phyloP scores from a whole-genome alignment of 345 rosid genomes.

The Jatropha curcas region DNA sequence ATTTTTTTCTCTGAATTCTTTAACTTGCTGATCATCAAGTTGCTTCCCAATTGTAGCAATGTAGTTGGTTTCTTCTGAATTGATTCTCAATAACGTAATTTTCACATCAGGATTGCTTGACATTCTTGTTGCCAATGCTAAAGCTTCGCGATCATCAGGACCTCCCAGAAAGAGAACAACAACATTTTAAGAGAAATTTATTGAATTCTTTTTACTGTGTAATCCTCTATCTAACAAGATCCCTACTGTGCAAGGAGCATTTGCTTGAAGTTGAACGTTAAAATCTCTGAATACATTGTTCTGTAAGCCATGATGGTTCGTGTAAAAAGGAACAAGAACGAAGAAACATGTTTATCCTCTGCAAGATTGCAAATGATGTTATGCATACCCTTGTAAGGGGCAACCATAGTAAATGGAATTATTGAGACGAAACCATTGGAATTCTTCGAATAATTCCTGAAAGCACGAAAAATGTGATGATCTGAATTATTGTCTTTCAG shows the following conservation, averaged over 20 bases:
- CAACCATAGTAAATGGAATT: constrained; percentile 22
- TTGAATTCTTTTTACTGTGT: not conserved
- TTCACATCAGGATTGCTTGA: constrained; percentile 14
- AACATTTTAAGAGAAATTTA: constrained; percentile 3
- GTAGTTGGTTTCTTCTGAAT: not conserved
- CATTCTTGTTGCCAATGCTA: constrained; percentile 31
- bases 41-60: not conserved
- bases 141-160: constrained; percentile 36
- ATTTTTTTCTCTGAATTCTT: not conserved
- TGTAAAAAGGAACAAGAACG: constrained; percentile 26
- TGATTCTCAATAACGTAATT: constrained; percentile 19
- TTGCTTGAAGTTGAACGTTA: constrained; percentile 14
- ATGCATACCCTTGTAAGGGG: constrained; percentile 33
- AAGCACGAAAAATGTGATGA: constrained; percentile 33
- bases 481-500: not conserved
- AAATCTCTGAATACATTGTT: not conserved
- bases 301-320: no score
- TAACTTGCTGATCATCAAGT: not conserved
- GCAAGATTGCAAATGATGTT: constrained; percentile 35
- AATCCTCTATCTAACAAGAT: constrained; percentile 26
- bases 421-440: constrained; percentile 8
- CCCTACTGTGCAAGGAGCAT: constrained; percentile 35
- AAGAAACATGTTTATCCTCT: constrained; percentile 21
- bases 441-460: constrained; percentile 14
- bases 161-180: constrained; percentile 36